These are phyloP conservation scores for Heterococcus sp. DNA, from an alignment of 108 stramenopile species.

Conservation along the genomic window DNA sequence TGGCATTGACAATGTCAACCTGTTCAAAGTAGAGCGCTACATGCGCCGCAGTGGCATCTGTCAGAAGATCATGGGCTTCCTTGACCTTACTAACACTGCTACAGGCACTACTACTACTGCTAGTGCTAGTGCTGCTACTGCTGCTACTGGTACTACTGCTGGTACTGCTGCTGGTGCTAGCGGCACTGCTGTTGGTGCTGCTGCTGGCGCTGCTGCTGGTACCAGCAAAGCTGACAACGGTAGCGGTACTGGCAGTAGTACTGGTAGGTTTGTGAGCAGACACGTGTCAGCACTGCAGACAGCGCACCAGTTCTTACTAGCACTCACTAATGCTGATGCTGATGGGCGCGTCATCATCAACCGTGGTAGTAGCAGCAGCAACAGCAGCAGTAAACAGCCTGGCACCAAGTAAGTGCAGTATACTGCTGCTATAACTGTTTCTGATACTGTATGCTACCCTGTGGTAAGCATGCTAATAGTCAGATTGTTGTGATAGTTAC, in stretches of 20 bases:
- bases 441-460: too few relatives aligned
- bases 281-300: conserved; percentile 40
- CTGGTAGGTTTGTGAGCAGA: conserved; percentile 27
- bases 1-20: conserved; percentile 82
- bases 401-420: too few relatives aligned
- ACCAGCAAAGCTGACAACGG: not conserved
- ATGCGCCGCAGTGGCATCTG: conserved; percentile 72
- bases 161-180: not conserved
- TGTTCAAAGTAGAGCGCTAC: conserved; percentile 81
- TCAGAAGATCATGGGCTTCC: conserved; percentile 66
- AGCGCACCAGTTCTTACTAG: conserved; percentile 26
- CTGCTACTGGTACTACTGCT: not conserved
- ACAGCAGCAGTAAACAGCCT: too few relatives aligned
- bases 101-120: conserved; percentile 45
- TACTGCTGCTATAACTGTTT: too few relatives aligned
- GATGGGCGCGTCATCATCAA: conserved; percentile 7
- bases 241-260: not conserved
- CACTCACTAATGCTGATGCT: conserved; percentile 18
- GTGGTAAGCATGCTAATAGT: too few relatives aligned
- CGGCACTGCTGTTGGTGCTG: not conserved
- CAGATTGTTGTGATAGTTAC: too few relatives aligned
- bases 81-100: conserved; percentile 7
- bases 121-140: conserved; percentile 50
- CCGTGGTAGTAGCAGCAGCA: too few relatives aligned
- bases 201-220: not conserved